Evolutionary conservation across 805 yeast genomes (phyloP), one percentile per base, ranked within the genome.

Genomic region (Teunomyces barrocoloradensis): DNA sequence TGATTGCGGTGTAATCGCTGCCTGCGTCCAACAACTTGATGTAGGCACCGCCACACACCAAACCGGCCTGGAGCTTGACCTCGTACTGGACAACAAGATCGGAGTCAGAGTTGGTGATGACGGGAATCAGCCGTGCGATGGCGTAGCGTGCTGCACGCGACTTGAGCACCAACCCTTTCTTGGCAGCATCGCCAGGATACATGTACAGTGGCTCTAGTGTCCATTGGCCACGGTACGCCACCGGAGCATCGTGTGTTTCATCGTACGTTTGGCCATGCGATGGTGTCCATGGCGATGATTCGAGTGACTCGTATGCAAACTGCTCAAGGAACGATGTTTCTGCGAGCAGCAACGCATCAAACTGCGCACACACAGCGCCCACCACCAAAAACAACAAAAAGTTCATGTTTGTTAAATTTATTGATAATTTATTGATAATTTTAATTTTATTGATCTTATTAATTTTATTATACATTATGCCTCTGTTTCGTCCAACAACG

Each of bases 11-110:
- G 30, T 68, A 72, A 46, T 61, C 65, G 1, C 61, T 72, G 9
- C 67, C 65, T 2, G 64, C 63, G 39, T 81, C 73, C 46, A 91
- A 66, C 39, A 91, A 71, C 71, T 91, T 91, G 54, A 91, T 64
- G 68, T 90, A 91, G 1, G 95, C 92, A 46, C 97, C 97, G 42
- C 96, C 96, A 68, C 97, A 91, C 39, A 74, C 74, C 47, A 89
- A 70, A 7, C 87, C 88, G 35, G 85, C 74, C 69, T 91, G 96
- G 36, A 84, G 68, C 69, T 90, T 90, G 46, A 89, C 87, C 66
- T 91, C 97, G 65, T 89, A 91, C 68, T 91, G 97, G 36, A 89
- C 69, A 7, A 91, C 96, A 52, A 91, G 72, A 12, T 89, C 82
- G 48, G 81, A 73, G 54, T 75, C 77, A 9, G 72, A 78, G 64